Evolutionary conservation across 306 rosid species (phyloP), one percentile per base, ranked within the genome.

Genomic region (Senna siamea): DNA sequence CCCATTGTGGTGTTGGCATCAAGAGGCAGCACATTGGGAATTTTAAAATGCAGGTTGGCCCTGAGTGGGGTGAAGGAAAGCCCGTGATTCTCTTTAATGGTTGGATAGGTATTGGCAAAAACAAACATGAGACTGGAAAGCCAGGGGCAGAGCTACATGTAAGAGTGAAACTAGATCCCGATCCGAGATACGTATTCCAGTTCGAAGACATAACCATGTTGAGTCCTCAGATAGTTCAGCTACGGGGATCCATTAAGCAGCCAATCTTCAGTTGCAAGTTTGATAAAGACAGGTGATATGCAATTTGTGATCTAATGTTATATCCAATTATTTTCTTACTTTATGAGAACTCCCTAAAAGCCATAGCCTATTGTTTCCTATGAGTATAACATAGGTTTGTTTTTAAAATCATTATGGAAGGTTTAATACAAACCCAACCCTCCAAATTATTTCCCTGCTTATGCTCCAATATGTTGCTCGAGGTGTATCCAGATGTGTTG

Each of bases 201-300:
- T 93, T 90, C 77, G 97, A 90, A 68, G 98, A 93, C 69, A 61
- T 79, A 7, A 89, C 93, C 4, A 83, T 76, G 75, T 75, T 87
- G 80, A 90, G 97, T 76, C 98, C 98, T 52, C 98, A 93, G 77
- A 81, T 93, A 69, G 87, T 89, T 74, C 98, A 87, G 85, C 93
- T 87, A 69, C 98, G 70, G 84, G 97, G 98, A 69, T 87, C 93
- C 66, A 78, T 80, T 66, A 89, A 85, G 75, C 98, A 93, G 80
- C 97, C 97, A 23, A 90, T 93, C 79, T 93, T 93, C 78, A 93
- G 93, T 79, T 90, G 97, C 93, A 89, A 86, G 85, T 93, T 93
- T 76, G 87, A 80, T 61, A 86, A 87, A 57, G 98, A 93, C 95
- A 93, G 98, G 96, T 93, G 79, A 88, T 77, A 60, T 60, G 74